Conservation (phyloP, 1,139 yeast species). For the Blastobotrys serpentis region DNA sequence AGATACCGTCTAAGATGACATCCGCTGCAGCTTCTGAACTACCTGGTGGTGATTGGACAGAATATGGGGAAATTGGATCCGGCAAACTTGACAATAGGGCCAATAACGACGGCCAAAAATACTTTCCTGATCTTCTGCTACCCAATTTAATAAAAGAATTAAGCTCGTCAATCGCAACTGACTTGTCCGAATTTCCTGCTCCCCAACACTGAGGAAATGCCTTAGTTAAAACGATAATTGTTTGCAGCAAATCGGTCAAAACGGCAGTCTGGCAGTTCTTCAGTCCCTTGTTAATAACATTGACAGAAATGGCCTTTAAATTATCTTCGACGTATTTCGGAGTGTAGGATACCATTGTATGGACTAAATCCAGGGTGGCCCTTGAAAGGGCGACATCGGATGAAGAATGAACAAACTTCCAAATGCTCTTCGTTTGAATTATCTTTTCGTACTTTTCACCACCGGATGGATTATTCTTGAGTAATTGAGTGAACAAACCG, state of each 20-base stretch:
- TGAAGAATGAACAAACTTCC: slow-evolving; percentile 32
- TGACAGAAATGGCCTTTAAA: slow-evolving; percentile 29
- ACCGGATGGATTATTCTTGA: slow-evolving; percentile 28
- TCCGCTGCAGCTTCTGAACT: slow-evolving; percentile 25
- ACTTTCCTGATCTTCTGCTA: slow-evolving; percentile 30
- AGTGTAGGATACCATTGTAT: slow-evolving; percentile 21
- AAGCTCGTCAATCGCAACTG: slow-evolving; percentile 18
- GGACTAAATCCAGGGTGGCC: slow-evolving; percentile 24
- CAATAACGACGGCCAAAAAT: slow-evolving; percentile 33
- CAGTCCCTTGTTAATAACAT: slow-evolving; percentile 33
- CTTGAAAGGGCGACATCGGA: slow-evolving; percentile 30
- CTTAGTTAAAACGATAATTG: slow-evolving; percentile 31
- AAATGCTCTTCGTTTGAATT: slow-evolving; percentile 28
- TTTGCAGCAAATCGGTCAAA: slow-evolving; percentile 32
- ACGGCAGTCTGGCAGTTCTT: slow-evolving; percentile 31
- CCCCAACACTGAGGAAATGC: slow-evolving; percentile 33
- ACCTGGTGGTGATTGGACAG: slow-evolving; percentile 18
- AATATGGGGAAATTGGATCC: slow-evolving; percentile 25
- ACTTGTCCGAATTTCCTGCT: slow-evolving; percentile 24
- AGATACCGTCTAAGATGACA: slow-evolving; percentile 33
- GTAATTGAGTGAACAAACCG: slow-evolving; percentile 48
- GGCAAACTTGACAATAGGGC: slow-evolving; percentile 29
- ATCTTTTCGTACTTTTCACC: slow-evolving; percentile 21
- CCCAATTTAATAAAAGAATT: slow-evolving; percentile 23
- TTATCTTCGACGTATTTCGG: slow-evolving; percentile 25